phyloP scores from a whole-genome alignment of 148 eudicot genomes.

The Dysphania ambrosioides region DNA sequence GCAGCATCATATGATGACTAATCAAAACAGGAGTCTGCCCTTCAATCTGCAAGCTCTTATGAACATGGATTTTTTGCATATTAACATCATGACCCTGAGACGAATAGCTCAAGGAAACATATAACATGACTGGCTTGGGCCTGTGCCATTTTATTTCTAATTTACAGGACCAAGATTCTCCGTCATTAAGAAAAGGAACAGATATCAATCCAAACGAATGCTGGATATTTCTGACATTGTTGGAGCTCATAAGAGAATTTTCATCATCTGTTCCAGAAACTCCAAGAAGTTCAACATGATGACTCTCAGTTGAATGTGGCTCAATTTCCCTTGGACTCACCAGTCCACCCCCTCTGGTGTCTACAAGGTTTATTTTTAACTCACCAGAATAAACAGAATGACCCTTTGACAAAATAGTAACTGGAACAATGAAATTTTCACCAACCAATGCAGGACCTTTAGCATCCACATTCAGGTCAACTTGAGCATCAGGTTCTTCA shows the following conservation, averaged over 20 bases:
- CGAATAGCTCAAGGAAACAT: conserved; percentile 81
- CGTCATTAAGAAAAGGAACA: conserved; percentile 64
- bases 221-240: conserved; percentile 72
- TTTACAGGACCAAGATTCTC: conserved; percentile 85
- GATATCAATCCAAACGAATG: conserved; percentile 85
- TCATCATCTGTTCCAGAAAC: conserved; percentile 54
- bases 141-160: conserved; percentile 89
- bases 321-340: conserved; percentile 88
- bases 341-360: conserved; percentile 90
- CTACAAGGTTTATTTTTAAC: conserved; percentile 87
- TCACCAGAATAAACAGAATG: conserved; percentile 81
- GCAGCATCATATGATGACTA: conserved; percentile 63
- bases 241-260: conserved; percentile 36
- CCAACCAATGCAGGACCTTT: conserved; percentile 88
- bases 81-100: conserved; percentile 52
- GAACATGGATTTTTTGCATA: conserved; percentile 76
- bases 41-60: conserved; percentile 89
- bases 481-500: conserved; percentile 92
- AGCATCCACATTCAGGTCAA: conserved; percentile 64
- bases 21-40: conserved; percentile 71
- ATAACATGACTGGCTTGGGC: conserved; percentile 93
- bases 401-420: conserved; percentile 68
- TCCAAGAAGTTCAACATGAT: conserved; percentile 85
- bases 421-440: conserved; percentile 77
- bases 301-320: conserved; percentile 54